phyloP scores from a whole-genome alignment of 352 stramenopile genomes.

The Elongisporangium senticosum region DNA sequence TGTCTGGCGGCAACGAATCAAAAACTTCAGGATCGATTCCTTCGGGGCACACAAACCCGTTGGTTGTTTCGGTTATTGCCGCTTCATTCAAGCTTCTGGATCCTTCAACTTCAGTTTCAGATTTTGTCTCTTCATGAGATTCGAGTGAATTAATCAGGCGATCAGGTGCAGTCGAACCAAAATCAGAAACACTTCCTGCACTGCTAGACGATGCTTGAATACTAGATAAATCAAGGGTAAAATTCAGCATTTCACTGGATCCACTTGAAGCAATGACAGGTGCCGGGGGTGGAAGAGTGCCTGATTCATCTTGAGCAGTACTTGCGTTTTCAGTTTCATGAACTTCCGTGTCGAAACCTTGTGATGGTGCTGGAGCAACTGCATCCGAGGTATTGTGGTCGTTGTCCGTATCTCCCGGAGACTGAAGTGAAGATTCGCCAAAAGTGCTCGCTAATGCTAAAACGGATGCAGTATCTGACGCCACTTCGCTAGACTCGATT shows the following conservation, averaged over 20 bases:
- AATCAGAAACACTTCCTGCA: neutral
- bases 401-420: conserved; percentile 47
- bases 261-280: conserved; percentile 15
- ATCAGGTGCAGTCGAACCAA: neutral
- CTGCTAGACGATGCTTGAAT: conserved; percentile 22
- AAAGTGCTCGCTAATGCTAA: conserved; percentile 80
- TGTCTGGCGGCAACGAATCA: conserved; percentile 91
- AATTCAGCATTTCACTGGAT: conserved; percentile 64
- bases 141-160: neutral
- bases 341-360: conserved; percentile 10
- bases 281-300: conserved; percentile 23
- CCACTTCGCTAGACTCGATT: conserved; percentile 9
- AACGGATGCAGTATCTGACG: conserved; percentile 68
- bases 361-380: conserved; percentile 24
- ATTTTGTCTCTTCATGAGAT: neutral
- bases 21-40: conserved; percentile 98
- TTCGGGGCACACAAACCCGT: conserved; percentile 76
- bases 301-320: conserved; percentile 1
- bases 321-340: conserved; percentile 6
- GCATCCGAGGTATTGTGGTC: conserved; percentile 45
- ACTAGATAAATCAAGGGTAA: conserved; percentile 73
- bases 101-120: conserved; percentile 1
- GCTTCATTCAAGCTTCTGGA: neutral
- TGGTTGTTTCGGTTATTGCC: neutral
- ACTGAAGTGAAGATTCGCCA: conserved; percentile 73